These are phyloP conservation scores for Ustulina deusta DNA, from an alignment of 2,329 filamentous ascomycete genomes.

Conservation along the genomic window DNA sequence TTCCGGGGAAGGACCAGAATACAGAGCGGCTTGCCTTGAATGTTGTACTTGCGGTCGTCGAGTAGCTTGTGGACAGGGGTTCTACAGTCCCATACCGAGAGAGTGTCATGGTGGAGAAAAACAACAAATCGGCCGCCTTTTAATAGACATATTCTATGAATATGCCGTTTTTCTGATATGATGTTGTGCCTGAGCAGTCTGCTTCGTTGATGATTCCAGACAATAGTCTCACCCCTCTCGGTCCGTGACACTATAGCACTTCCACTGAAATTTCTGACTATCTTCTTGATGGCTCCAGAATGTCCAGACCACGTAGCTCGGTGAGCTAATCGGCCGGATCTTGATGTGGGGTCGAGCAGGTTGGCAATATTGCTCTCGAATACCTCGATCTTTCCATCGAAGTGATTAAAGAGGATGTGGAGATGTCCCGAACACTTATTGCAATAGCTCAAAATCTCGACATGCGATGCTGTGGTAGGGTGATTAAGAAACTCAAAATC, in stretches of 20 bases:
- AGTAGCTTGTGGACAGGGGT: slow-evolving; percentile 69
- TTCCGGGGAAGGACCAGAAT: slow-evolving; percentile 77
- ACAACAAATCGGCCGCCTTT: slow-evolving; percentile 82
- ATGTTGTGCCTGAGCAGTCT: slow-evolving; percentile 75
- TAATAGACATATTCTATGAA: slow-evolving; percentile 83
- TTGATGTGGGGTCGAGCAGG: slow-evolving; percentile 79
- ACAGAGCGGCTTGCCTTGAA: slow-evolving; percentile 80
- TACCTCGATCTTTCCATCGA: slow-evolving; percentile 86
- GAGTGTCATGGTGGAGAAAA: slow-evolving; percentile 77
- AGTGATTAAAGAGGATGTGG: slow-evolving; percentile 82
- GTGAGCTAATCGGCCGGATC: slow-evolving; percentile 69
- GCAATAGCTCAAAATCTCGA: slow-evolving; percentile 80
- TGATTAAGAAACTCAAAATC: slow-evolving; percentile 62
- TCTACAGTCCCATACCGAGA: slow-evolving; percentile 85
- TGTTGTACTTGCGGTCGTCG: slow-evolving; percentile 67
- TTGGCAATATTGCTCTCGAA: slow-evolving; percentile 82
- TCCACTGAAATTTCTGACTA: slow-evolving; percentile 86
- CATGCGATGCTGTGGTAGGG: slow-evolving; percentile 57
- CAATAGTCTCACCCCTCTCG: slow-evolving; percentile 79
- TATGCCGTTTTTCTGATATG: slow-evolving; percentile 75
- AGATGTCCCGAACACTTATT: slow-evolving; percentile 73
- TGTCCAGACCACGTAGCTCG: slow-evolving; percentile 86
- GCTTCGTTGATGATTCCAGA: slow-evolving; percentile 79
- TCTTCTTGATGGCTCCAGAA: slow-evolving; percentile 82
- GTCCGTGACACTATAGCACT: slow-evolving; percentile 85